Percentiles rank a stretch among this genome's conserved stretches.
Conservation (phyloP, 2,329 filamentous ascomycete species). For the Penicillium sp. region DNA sequence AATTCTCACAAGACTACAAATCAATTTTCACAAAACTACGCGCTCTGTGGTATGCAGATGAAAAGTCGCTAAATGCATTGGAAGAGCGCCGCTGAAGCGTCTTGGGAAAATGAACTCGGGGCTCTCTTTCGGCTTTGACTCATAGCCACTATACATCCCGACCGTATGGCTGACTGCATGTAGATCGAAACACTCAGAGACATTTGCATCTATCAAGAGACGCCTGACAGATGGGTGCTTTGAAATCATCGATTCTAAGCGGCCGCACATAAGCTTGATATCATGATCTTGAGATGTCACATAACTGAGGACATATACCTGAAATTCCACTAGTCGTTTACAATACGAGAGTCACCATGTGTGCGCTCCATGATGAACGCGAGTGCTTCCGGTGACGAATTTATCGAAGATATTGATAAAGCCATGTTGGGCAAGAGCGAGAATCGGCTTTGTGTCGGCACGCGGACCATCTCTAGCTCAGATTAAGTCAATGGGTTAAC, state of each 20-base stretch:
- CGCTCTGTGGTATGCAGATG: slow-evolving; percentile 9
- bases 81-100: slow-evolving; percentile 4
- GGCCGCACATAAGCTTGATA: neutral
- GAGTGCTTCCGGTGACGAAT: slow-evolving; percentile 1
- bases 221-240: no score
- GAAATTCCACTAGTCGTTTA: slow-evolving; percentile 14
- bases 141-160: slow-evolving; percentile 10
- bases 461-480: neutral
- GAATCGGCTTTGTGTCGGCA: neutral
- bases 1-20: slow-evolving; percentile 10
- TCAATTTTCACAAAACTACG: slow-evolving; percentile 10
- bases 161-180: slow-evolving; percentile 8
- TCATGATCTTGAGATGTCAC: neutral
- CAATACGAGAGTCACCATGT: slow-evolving; percentile 7
- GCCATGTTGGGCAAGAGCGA: neutral
- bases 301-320: neutral
- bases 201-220: slow-evolving; percentile 8
- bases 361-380: slow-evolving; percentile 4
- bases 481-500: neutral
- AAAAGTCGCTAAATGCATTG: slow-evolving; percentile 12
- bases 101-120: slow-evolving; percentile 2
- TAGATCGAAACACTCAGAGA: slow-evolving; percentile 9
- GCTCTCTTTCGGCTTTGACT: slow-evolving; percentile 10
- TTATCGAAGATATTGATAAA: neutral
- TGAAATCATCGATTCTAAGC: neutral